Conservation (phyloP, 169 alveolate genomes). For the Besnoitia besnoiti region DNA sequence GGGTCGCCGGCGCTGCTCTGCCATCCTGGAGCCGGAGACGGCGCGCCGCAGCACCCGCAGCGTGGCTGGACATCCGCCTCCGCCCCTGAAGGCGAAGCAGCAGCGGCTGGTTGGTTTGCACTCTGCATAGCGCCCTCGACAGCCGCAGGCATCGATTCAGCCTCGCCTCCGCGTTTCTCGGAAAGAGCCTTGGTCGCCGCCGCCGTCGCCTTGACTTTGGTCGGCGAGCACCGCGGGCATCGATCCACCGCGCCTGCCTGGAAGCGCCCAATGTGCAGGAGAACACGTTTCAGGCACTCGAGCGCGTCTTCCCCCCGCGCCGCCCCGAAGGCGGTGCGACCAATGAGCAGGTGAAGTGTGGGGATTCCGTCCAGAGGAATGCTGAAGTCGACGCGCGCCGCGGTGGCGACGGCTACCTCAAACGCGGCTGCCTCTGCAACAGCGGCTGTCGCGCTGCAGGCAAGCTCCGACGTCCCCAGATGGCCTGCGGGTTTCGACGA, state of each 20-base stretch:
- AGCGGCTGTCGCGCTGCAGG: background rate
- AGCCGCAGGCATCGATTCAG: conserved; percentile 28
- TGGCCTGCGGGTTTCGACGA: too few relatives aligned
- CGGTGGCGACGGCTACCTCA: background rate
- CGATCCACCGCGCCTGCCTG: background rate
- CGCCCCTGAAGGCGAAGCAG: background rate
- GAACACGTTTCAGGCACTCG: conserved; percentile 58
- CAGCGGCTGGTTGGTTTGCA: background rate
- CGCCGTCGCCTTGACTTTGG: background rate
- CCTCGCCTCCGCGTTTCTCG: background rate
- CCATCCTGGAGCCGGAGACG: background rate
- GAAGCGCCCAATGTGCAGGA: conserved; percentile 45
- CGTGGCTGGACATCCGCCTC: background rate
- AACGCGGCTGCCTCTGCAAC: conserved; percentile 47
- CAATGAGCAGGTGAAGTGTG: conserved; percentile 47
- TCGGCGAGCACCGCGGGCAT: background rate
- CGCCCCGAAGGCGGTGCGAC: conserved; percentile 40
- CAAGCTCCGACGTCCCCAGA: too few relatives aligned
- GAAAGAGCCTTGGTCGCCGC: background rate
- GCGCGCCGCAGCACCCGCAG: background rate
- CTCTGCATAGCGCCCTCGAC: background rate
- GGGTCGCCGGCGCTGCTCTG: too few relatives aligned
- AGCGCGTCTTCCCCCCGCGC: conserved; percentile 42
- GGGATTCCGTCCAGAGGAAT: conserved; percentile 46
- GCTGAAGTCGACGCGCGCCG: conserved; percentile 41